Conservation (phyloP, 2,329 filamentous ascomycete genomes). For the Penicillium sp. region DNA sequence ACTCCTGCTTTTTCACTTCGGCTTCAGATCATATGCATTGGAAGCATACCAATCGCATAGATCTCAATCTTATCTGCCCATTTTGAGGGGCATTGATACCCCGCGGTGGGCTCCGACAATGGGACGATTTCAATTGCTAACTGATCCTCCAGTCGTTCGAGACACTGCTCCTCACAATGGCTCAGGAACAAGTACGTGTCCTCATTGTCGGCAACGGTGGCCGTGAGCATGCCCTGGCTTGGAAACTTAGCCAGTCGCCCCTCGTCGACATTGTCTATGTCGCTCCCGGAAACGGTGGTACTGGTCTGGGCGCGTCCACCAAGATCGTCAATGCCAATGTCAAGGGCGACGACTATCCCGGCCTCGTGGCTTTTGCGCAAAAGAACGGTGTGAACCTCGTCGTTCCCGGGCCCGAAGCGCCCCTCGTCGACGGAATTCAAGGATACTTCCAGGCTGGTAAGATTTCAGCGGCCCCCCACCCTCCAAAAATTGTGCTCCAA, state of each 20-base stretch:
- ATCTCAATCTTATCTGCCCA: neutral
- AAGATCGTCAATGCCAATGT: conserved; percentile 72
- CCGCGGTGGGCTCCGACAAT: conserved; percentile 17
- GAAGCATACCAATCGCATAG: neutral
- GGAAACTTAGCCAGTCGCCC: conserved; percentile 82
- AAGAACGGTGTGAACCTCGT: conserved; percentile 72
- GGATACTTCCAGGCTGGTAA: conserved; percentile 65
- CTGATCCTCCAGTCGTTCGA: conserved; percentile 17
- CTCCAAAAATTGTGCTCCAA: too few relatives aligned
- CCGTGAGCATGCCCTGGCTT: conserved; percentile 88
- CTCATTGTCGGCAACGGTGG: conserved; percentile 91
- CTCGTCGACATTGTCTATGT: conserved; percentile 67
- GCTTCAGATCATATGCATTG: neutral
- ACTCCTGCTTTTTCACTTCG: neutral
- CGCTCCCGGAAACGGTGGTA: conserved; percentile 80
- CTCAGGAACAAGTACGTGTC: conserved; percentile 55
- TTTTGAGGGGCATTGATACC: conserved; percentile 15
- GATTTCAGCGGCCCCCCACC: neutral
- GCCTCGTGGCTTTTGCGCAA: conserved; percentile 68
- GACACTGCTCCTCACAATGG: conserved; percentile 28
- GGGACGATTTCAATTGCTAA: conserved; percentile 8
- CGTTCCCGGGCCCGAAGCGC: conserved; percentile 84
- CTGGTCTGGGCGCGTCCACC: conserved; percentile 47
- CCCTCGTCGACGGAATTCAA: conserved; percentile 86
- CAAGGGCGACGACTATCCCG: conserved; percentile 68